Conservation (phyloP, 306 rosid species). For the Quercus cerris region DNA sequence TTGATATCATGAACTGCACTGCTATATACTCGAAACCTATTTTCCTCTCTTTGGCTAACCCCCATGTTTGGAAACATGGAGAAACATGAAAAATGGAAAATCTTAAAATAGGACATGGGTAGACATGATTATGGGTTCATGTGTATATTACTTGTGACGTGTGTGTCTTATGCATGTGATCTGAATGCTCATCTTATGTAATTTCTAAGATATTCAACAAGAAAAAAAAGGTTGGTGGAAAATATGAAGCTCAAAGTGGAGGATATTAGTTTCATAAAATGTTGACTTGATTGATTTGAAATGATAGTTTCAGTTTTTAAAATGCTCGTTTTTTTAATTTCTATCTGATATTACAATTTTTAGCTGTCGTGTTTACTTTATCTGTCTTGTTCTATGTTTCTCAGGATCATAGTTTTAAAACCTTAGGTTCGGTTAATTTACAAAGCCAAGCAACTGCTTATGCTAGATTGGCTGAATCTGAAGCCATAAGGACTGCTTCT, state of each 20-base stretch:
- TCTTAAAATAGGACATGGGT: not conserved
- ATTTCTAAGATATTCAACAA: not conserved
- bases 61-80: not conserved
- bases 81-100: not conserved
- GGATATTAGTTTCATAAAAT: no score
- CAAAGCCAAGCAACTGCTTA: constrained; percentile 68
- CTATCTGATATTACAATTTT: no score
- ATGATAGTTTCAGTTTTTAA: no score
- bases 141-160: not conserved
- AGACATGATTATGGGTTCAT: not conserved
- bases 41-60: not conserved
- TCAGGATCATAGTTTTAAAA: constrained; percentile 35
- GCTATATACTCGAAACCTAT: not conserved
- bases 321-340: no score
- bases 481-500: constrained; percentile 37
- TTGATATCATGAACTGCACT: constrained; percentile 23
- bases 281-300: no score
- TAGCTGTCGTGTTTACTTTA: no score
- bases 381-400: not conserved
- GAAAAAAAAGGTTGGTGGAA: not conserved
- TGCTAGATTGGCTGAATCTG: constrained; percentile 72
- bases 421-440: constrained; percentile 42
- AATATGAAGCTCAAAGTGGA: not conserved
- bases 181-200: not conserved
- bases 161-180: not conserved